Conservation (phyloP, 1,139 yeast genomes). For the Pichia sp. region DNA sequence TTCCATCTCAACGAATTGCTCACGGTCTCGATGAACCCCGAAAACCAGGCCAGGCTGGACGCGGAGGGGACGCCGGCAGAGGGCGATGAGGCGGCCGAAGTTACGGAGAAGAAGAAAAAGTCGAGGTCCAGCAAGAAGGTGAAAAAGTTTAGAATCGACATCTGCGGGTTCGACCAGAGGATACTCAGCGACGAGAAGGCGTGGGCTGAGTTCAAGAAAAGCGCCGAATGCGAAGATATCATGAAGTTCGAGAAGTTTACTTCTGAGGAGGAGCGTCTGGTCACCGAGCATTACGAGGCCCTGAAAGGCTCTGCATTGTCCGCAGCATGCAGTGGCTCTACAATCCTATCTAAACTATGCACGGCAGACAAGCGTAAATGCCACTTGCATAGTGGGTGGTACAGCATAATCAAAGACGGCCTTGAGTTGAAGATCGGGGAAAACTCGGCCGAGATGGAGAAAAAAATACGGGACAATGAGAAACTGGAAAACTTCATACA, state of each 20-base stretch:
- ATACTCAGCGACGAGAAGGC: conserved; percentile 26
- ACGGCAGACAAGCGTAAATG: conserved; percentile 66
- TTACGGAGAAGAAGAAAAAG: conserved; percentile 17
- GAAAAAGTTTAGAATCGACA: conserved; percentile 32
- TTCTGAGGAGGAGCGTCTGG: conserved; percentile 15
- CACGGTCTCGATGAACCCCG: conserved; percentile 17
- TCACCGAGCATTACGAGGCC: conserved; percentile 14
- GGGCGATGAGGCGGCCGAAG: conserved; percentile 14
- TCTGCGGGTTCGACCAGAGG: conserved; percentile 39
- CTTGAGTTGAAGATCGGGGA: conserved; percentile 37
- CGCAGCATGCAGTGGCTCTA: neutral
- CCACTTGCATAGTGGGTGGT: conserved; percentile 65
- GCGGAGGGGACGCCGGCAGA: conserved; percentile 18
- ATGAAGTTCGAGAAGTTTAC: conserved; percentile 8
- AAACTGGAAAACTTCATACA: conserved; percentile 36
- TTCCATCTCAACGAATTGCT: conserved; percentile 37
- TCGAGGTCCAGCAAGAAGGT: conserved; percentile 23
- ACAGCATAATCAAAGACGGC: conserved; percentile 45
- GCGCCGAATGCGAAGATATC: conserved; percentile 18
- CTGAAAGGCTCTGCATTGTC: conserved; percentile 9
- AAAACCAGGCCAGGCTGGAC: conserved; percentile 12
- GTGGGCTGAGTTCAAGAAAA: conserved; percentile 23
- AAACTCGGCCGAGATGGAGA: conserved; percentile 32
- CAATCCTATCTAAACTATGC: conserved; percentile 37
- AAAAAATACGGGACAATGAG: conserved; percentile 28